Conservation (phyloP, 2,329 filamentous ascomycete genomes). For the Eutypella sp. region DNA sequence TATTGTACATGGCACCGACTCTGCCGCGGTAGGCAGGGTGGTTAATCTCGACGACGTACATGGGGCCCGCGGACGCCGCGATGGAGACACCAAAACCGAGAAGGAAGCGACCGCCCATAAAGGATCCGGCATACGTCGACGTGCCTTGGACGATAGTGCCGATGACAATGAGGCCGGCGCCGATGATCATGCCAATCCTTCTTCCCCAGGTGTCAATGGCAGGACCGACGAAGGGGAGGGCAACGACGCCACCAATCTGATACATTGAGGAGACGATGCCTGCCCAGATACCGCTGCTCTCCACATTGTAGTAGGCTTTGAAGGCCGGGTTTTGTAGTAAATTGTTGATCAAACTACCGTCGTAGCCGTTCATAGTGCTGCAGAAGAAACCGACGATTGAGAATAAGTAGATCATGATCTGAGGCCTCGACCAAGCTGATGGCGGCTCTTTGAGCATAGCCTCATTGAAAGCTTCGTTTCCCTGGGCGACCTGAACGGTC, state of each 20-base stretch:
- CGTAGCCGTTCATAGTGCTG: constrained; percentile 49
- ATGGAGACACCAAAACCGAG: constrained; percentile 53
- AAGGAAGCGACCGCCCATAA: constrained; percentile 55
- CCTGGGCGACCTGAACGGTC: constrained; percentile 41
- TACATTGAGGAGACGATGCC: constrained; percentile 42
- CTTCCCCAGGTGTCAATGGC: constrained; percentile 43
- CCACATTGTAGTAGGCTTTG: constrained; percentile 32
- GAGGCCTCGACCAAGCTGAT: constrained; percentile 32
- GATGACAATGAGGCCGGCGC: constrained; percentile 37
- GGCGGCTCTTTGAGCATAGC: constrained; percentile 50
- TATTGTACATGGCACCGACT: constrained; percentile 38
- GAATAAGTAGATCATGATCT: constrained; percentile 38
- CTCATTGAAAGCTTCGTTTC: constrained; percentile 50
- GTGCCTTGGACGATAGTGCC: constrained; percentile 43
- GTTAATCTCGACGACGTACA: constrained; percentile 43
- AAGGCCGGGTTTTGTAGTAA: constrained; percentile 38
- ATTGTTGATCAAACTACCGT: constrained; percentile 46
- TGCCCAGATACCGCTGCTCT: constrained; percentile 41
- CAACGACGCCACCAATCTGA: constrained; percentile 44
- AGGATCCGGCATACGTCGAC: constrained; percentile 32
- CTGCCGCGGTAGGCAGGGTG: constrained; percentile 42
- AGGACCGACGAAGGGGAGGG: constrained; percentile 42
- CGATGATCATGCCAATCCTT: constrained; percentile 41
- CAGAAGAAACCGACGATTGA: constrained; percentile 45
- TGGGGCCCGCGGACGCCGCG: constrained; percentile 40